Evolutionary conservation across 129 eudicot genomes (phyloP).

Genomic region (Flaveria bidentis): DNA sequence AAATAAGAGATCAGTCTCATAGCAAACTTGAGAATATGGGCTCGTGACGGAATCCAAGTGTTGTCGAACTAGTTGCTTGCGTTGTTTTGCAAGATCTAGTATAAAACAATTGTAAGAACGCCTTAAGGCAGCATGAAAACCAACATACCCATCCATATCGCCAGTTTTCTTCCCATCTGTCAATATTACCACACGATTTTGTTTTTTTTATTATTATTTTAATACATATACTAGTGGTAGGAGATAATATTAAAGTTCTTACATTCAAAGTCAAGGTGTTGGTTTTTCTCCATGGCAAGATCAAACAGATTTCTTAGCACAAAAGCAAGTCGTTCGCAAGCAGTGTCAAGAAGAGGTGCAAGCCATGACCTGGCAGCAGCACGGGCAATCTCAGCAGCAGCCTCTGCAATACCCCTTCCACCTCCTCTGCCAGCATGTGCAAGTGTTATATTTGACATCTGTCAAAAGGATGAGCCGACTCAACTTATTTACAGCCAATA

Average conservation of each 20-base stretch:
- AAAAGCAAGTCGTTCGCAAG: constrained; percentile 89
- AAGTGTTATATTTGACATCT: constrained; percentile 95
- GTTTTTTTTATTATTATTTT: background rate
- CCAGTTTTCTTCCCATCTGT: constrained; percentile 66
- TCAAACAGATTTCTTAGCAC: constrained; percentile 76
- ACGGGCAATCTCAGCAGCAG: constrained; percentile 98
- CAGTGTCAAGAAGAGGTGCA: constrained; percentile 89
- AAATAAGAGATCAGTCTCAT: constrained; percentile 48
- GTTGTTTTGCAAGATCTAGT: constrained; percentile 68
- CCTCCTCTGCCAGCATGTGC: constrained; percentile 97
- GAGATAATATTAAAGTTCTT: constrained; percentile 35
- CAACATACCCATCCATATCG: constrained; percentile 94
- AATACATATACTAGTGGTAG: background rate
- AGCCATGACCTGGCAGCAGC: constrained; percentile 94
- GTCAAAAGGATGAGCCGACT: constrained; percentile 10
- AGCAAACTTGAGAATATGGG: constrained; percentile 85
- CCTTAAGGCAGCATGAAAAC: constrained; percentile 89
- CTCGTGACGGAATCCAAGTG: constrained; percentile 99
- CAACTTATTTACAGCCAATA: constrained; percentile 12
- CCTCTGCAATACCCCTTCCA: constrained; percentile 76
- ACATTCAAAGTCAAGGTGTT: constrained; percentile 50
- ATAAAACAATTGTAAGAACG: constrained; percentile 74
- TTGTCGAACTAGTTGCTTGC: constrained; percentile 85
- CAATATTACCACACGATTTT: constrained; percentile 2
- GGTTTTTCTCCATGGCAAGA: constrained; percentile 78